Conservation (phyloP, 805 yeast species). For the Wickerhamiella vanderwaltii region DNA sequence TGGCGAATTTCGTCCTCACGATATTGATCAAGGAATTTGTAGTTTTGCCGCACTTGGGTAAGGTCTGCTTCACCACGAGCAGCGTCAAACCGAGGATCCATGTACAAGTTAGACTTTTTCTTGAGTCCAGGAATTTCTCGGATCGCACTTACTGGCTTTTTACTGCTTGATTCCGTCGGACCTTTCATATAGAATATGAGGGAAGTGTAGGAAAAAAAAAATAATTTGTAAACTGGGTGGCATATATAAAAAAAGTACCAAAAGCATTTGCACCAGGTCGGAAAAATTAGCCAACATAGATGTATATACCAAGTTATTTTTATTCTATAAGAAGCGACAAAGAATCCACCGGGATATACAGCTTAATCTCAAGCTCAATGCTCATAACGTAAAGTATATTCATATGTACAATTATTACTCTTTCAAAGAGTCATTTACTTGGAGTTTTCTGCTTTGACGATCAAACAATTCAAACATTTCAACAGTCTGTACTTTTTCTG, state of each 20-base stretch:
- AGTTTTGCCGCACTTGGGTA: slow-evolving; percentile 55
- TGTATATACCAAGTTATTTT: too few species aligned
- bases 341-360: too few species aligned
- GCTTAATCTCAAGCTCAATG: too few species aligned
- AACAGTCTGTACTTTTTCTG: slow-evolving; percentile 39
- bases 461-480: slow-evolving; percentile 63
- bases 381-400: too few species aligned
- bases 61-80: slow-evolving; percentile 77
- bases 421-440: slow-evolving; percentile 43
- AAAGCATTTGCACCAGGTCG: too few species aligned
- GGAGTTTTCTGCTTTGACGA: slow-evolving; percentile 68
- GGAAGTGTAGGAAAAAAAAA: background rate
- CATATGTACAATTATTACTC: too few species aligned
- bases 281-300: too few species aligned
- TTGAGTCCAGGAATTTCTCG: slow-evolving; percentile 48
- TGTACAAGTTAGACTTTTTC: slow-evolving; percentile 36
- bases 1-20: slow-evolving; percentile 58
- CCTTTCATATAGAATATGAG: slow-evolving; percentile 52
- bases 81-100: slow-evolving; percentile 83
- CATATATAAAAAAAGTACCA: background rate
- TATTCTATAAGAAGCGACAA: too few species aligned
- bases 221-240: background rate
- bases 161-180: slow-evolving; percentile 69
- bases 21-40: slow-evolving; percentile 77
- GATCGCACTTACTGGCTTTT: slow-evolving; percentile 52